Evolutionary conservation across 305 asterid species (phyloP).

Genomic region (Rubia peregrina): DNA sequence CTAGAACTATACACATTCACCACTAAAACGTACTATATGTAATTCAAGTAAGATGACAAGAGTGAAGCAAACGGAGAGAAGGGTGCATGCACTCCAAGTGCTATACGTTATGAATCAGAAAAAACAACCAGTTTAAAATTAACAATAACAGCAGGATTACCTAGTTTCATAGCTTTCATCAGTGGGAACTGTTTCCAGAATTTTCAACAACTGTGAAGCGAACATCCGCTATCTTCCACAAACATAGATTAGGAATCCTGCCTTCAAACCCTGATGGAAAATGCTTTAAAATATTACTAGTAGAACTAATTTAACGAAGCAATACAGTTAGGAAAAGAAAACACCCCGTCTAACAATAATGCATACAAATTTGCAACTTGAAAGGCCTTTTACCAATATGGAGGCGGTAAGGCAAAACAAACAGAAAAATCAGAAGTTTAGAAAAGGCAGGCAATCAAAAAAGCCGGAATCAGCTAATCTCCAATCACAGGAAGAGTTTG

Average conservation of each 20-base stretch:
- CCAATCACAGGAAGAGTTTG: neutral
- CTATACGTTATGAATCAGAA: neutral
- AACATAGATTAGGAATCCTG: conserved; percentile 14
- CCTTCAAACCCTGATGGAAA: neutral
- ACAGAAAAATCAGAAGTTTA: neutral
- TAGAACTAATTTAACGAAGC: neutral
- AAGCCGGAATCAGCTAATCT: neutral
- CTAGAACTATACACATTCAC: neutral
- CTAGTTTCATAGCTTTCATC: conserved; percentile 26
- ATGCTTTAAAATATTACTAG: neutral
- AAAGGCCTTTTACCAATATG: neutral
- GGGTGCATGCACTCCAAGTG: neutral
- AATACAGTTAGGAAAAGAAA: neutral
- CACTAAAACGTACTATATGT: neutral
- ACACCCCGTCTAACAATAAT: neutral
- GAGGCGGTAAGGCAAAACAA: conserved; percentile 1
- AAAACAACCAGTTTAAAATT: neutral
- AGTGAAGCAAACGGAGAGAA: neutral
- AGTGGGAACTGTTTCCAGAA: conserved; percentile 22
- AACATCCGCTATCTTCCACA: conserved; percentile 28
- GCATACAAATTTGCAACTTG: neutral
- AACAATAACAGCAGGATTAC: conserved; percentile 21
- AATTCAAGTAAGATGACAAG: neutral
- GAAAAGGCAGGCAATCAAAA: neutral
- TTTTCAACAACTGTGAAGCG: conserved; percentile 29